Evolutionary conservation across 140 eudicot genomes (phyloP), one percentile per base, ranked within the genome.

Genomic region (Flaveria floridana): DNA sequence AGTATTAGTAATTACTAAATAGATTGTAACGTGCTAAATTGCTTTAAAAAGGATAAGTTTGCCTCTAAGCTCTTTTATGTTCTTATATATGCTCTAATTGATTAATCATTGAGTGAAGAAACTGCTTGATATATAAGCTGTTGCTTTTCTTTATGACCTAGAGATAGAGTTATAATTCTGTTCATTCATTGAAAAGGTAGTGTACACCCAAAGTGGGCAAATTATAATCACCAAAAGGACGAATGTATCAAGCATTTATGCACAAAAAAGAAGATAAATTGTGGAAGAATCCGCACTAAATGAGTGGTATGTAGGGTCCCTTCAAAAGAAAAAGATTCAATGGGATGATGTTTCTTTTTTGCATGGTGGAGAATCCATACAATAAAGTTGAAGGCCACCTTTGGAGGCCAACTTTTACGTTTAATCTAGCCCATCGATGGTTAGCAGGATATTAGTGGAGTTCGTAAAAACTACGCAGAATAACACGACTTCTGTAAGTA

Each of bases 311-410:
- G 70, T 42, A 23, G 83, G 81, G 89, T 76, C 88, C 82, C 63
- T 7, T 23, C 28, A 72, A 78, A 77, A 68, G 82, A 78, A 81
- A 73, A 74, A 47, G 85, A 86, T 77, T 78, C 84, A 82, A 47
- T 46, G 61, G 25, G 37, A 82, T 63, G 65, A 67, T 42, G 23
- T 25, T 65, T 65, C 68, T 62, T 83, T 78, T 76, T 72, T 56
- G 63, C 76, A 76, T 77, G 85, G 84, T 88, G 95, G 95, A 83
- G 81, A 71, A 73, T 46, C 95, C 90, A 85, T 68, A 64, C 28
- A 46, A 63, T 68, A 81, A 85, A 85, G 87, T 51, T 41, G 56
- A 44, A 16, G 9, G 61, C 61, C 50, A 44, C 50, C 50, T 44
- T 44, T 44, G 50, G 13, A 44, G 50, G 50, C 50, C 50, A 44